Base-by-base conservation (phyloP, 345 rosid species). In the Cardamine occulta region DNA sequence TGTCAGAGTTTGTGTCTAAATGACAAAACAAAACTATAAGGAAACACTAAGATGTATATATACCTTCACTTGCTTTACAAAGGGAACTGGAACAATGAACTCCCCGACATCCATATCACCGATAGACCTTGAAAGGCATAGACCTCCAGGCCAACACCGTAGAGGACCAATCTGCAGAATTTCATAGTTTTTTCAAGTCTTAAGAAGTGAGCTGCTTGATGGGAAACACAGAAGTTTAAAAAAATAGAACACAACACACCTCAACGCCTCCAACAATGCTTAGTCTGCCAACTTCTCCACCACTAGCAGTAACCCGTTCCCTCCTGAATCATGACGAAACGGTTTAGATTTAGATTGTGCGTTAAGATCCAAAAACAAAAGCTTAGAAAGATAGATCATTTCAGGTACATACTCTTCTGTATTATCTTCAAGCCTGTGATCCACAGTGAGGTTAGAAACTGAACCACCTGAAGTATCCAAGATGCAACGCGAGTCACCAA, bases 281-380 rank as follows among this genome's bases (percentile, higher is more conserved):
- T 59, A 93, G 96, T 86, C 97, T 88, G 40, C 98, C 94, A 64
- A 93, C 98, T 84, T 91, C 98, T 56, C 97, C 98, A n/a, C 98
- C 98, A 75, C 98, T 91, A 56, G 94, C 98, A 70, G 93, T 83
- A 61, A 93, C 96, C 2, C 96, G 84, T 72, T 91, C 91, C 76
- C 97, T 87, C 87, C 98, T 91, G 80, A 83, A 69, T 73, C 55
- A 39, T 0, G 0, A 26, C 35, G 63, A 55, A 49, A 62, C 0
- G 28, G 29, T 2, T 23, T 19, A 57, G 82, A 61, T 35, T 61
- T 24, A 62, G 44, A 4, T 24, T 40, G 42, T 62, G 29, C 51
- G 29, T 66, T 57, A 57, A 29, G 54, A 34, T 18, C 74, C 31
- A 29, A 56, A 53, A 48, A 13, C 48, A 63, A 58, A 35, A 24